Evolutionary conservation across 768 basidiomycete genomes (phyloP), one percentile per base, ranked within the genome.

Genomic region (Lactarius hengduanensis): DNA sequence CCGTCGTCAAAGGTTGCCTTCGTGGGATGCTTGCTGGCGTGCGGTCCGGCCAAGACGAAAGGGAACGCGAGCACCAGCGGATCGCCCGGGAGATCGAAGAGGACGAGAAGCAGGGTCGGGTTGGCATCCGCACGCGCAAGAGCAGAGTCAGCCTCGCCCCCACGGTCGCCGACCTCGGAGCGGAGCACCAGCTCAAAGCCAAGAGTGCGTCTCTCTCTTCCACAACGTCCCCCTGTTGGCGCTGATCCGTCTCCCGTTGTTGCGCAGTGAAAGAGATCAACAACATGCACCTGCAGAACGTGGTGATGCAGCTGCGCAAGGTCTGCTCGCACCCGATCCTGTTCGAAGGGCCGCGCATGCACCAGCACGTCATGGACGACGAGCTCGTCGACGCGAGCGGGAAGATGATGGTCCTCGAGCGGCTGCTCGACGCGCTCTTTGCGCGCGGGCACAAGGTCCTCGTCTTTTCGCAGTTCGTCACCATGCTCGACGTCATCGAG

Each of bases 391-490:
- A 90, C 64, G 86, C 87, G 0, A 94, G 91, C 64, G 97, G 97
- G 20, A 99, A 99, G 81, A 98, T 98, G 96, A 89, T 98, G 82
- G 80, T 99, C 2, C 84, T 99, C 0, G 92, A 98, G 69, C 86
- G 95, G 7, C 79, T 99, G 10, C 82, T 99, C 9, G 85, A 85
- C 38, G 94, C 88, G 63, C 78, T 99, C 36, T 93, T 98, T 77
- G 80, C 78, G 45, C 79, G 88, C 3, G 84, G 83, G 9, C 95
- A 96, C 77, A 96, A 94, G 73, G 91, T 93, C 0, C 77, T 95
- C n/a, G 73, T 91, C 15, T 92, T 91, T 76, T 92, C 91, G 64
- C 96, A 99, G 77, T 98, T 99, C 77, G 95, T 91, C 56, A 94
- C 90, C 4, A 94, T 98, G 94, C 79, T 98, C 63, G 90, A 99